Evolutionary conservation across 495 filamentous ascomycete genomes (phyloP).

Genomic region (Penicillium cataractarum): DNA sequence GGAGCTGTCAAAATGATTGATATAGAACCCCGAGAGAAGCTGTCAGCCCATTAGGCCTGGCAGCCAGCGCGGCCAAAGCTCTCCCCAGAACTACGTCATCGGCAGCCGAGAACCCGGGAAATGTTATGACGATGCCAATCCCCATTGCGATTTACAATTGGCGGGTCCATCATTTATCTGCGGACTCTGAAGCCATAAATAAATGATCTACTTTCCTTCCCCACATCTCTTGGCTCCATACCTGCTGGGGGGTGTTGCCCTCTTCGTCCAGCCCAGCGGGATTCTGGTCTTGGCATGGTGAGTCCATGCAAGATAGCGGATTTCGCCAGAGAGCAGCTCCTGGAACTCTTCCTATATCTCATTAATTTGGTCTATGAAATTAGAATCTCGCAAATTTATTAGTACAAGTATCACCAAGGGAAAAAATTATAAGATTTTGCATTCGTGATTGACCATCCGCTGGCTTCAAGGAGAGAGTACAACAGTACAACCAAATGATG

Average conservation of each 20-base stretch:
- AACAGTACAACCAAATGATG: no score
- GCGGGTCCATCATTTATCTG: constrained; percentile 14
- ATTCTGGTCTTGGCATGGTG: constrained; percentile 14
- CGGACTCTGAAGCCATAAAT: neutral
- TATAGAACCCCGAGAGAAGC: neutral
- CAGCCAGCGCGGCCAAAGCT: neutral
- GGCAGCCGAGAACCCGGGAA: constrained; percentile 23
- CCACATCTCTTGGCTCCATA: constrained; percentile 16
- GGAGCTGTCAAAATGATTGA: neutral
- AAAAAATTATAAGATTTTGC: neutral
- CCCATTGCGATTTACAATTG: constrained; percentile 11
- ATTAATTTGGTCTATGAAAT: no score
- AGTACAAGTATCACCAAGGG: neutral
- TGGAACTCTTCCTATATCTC: neutral
- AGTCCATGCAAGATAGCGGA: neutral
- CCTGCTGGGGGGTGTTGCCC: constrained; percentile 11
- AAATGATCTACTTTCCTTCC: constrained; percentile 6
- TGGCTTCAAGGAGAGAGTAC: neutral
- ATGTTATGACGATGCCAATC: constrained; percentile 24
- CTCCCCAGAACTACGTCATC: constrained; percentile 31
- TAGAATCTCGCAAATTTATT: neutral
- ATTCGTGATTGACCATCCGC: neutral
- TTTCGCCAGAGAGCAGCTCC: neutral
- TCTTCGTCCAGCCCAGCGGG: constrained; percentile 2
- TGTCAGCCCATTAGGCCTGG: constrained; percentile 1